Conservation (phyloP, 2,329 filamentous ascomycete species). For the Helotiales sp. region DNA sequence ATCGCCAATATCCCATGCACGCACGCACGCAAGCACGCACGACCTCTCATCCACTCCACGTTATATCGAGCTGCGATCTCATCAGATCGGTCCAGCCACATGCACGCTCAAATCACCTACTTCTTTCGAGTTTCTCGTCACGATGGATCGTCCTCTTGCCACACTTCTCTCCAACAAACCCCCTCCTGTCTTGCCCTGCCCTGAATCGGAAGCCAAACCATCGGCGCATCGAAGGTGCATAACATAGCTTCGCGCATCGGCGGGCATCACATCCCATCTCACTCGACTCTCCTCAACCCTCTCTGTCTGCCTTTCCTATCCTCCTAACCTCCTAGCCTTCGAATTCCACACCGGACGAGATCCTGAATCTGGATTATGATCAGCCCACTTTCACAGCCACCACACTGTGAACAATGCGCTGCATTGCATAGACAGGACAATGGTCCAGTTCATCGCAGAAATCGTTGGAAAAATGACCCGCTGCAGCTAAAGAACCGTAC, state of each 20-base stretch:
- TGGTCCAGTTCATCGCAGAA: too few relatives aligned
- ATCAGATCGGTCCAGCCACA: constrained; percentile 6
- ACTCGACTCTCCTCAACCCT: neutral
- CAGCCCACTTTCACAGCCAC: neutral
- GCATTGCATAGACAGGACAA: neutral
- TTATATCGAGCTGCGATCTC: constrained; percentile 13
- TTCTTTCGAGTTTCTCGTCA: neutral
- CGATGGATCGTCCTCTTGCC: neutral
- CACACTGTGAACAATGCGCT: neutral
- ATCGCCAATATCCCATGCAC: constrained; percentile 10
- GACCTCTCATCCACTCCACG: constrained; percentile 8
- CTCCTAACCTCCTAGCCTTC: neutral
- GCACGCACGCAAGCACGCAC: constrained; percentile 18
- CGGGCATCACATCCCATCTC: neutral
- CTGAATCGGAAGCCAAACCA: neutral
- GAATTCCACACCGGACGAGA: neutral
- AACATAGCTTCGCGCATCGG: neutral
- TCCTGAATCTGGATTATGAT: neutral
- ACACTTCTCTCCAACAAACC: neutral
- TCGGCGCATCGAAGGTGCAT: neutral
- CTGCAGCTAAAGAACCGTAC: neutral
- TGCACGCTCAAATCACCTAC: constrained; percentile 12
- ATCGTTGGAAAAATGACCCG: neutral
- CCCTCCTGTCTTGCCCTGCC: neutral
- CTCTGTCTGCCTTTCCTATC: neutral